Base-by-base conservation (phyloP, 768 basidiomycete species). In the Termitomyces sp. region DNA sequence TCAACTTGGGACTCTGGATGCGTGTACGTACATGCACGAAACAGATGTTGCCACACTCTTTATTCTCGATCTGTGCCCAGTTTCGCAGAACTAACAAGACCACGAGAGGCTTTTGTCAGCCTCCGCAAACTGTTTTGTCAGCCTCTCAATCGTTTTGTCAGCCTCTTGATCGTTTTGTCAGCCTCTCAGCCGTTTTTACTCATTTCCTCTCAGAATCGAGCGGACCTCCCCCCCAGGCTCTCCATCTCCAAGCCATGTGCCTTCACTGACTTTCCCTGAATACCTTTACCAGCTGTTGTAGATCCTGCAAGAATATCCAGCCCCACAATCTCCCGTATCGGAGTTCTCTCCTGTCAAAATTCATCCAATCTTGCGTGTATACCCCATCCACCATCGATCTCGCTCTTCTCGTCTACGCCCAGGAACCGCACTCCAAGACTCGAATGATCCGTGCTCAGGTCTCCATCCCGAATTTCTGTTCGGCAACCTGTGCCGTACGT, bases 391-490 rank as follows among this genome's bases (percentile, higher is more conserved):
- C 34, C 34, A 35, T 35, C 12, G 34, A 12, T 14, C 5, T 14
- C 12, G 37, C 7, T 16, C 17, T n/a, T 7, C 37, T 39, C 37
- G 37, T 39, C 17, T 10, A 11, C 32, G 9, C 9, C 32, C 32
- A 11, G 32, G 32, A 32, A 32, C 11, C 41, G 23, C 41, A 42
- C 41, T 43, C 42, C 42, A 43, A 14, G 12, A 4, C 12, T 35
- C 12, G 34, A 35, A 35, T 35, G 12, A 35, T 14, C 34, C 34
- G 14, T 12, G 17, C 37, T 39, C 37, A 39, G 7, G 17, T 81
- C 72, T 1, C 95, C 95, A 66, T 97, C 89, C 91, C 91, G 94
- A 51, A 95, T 77, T 1, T 85, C 87, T 44, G 82, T 76, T 43
- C 77, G 76, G 40, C 79, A 79, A 28, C 79, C 79, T 32, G 75